phyloP scores from a whole-genome alignment of 768 basidiomycete species.

The Paxillus ammoniavirescens region DNA sequence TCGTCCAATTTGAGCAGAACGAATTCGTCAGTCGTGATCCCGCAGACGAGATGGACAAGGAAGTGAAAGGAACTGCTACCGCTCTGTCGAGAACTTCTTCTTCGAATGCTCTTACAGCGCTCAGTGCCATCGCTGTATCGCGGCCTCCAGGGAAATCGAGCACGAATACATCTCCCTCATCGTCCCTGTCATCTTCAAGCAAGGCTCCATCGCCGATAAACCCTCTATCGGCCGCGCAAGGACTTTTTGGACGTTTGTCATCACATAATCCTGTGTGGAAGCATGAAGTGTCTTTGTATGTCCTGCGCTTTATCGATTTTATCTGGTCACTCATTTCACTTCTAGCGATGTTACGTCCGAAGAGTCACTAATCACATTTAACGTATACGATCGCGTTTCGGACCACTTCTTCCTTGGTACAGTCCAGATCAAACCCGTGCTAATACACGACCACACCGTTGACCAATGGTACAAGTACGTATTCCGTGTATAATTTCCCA shows the following conservation, averaged over 20 bases:
- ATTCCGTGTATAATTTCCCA: slow-evolving; percentile 12
- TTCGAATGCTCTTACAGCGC: slow-evolving; percentile 62
- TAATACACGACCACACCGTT: slow-evolving; percentile 91
- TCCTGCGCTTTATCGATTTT: slow-evolving; percentile 18
- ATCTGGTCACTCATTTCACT: slow-evolving; percentile 19
- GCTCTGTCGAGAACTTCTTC: slow-evolving; percentile 55
- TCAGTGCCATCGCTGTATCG: slow-evolving; percentile 59
- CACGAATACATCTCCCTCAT: slow-evolving; percentile 43
- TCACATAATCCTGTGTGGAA: slow-evolving; percentile 97
- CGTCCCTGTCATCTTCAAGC: slow-evolving; percentile 38
- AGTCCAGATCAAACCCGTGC: slow-evolving; percentile 85
- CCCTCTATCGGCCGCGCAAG: slow-evolving; percentile 31
- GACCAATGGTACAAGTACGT: slow-evolving; percentile 97
- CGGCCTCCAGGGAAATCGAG: slow-evolving; percentile 42
- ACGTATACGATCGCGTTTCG: slow-evolving; percentile 84
- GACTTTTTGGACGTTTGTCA: slow-evolving; percentile 63
- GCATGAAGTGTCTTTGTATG: slow-evolving; percentile 97
- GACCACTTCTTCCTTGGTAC: slow-evolving; percentile 91
- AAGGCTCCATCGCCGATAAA: slow-evolving; percentile 32
- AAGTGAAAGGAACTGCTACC: slow-evolving; percentile 79
- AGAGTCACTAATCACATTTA: slow-evolving; percentile 78
- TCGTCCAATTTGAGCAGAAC: slow-evolving; percentile 98
- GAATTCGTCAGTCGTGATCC: slow-evolving; percentile 95
- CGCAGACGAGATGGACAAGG: slow-evolving; percentile 80
- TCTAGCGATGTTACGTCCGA: slow-evolving; percentile 91